Base-by-base conservation (phyloP, 2,329 filamentous ascomycete species). In the Cadophora sp. region DNA sequence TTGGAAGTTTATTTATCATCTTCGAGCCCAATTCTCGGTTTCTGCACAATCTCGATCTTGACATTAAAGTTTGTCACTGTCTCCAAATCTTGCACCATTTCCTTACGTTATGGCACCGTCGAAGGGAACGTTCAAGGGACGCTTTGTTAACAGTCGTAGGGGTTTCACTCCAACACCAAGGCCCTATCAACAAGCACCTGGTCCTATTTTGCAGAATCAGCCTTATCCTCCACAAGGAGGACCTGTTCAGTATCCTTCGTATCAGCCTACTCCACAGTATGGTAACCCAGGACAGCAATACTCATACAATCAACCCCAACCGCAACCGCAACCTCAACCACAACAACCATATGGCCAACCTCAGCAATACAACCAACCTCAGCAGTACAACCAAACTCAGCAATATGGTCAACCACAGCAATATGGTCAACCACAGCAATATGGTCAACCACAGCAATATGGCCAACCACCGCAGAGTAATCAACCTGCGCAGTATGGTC, bases 181-280 rank as follows among this genome's bases (percentile, higher is more conserved):
- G 26, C 64, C 70, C 16, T 74, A 76, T 55, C 76, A 76, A 40
- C 76, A 75, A 62, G 29, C 31, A 7, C 55, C 55, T 37, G 55
- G 55, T 37, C 55, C 31, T 8, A 58, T n/a, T 12, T 22, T 22
- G 53, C 53, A 56, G 19, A 56, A 60, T 37, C 72, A 73, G 62
- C 50, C 67, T 37, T 69, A 71, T 58, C 60, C 61, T 60, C 64
- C 65, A 22, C 71, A 69, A 55, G 40, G 48, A 50, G 69, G 62
- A 16, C 73, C 69, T 14, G 53, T 68, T 27, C 74, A 73, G 14
- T 74, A 76, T 64, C 40, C 66, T 56, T 50, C 56, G 26, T 73
- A 73, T 68, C 66, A 70, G 48, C 70, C 71, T 60, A 68, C 67
- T 55, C 73, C 73, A 46, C 72, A 76, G 56, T 76, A 73, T 65